phyloP scores from a whole-genome alignment of 192 early-diverging fungal genomes.

The Podila verticillata region DNA sequence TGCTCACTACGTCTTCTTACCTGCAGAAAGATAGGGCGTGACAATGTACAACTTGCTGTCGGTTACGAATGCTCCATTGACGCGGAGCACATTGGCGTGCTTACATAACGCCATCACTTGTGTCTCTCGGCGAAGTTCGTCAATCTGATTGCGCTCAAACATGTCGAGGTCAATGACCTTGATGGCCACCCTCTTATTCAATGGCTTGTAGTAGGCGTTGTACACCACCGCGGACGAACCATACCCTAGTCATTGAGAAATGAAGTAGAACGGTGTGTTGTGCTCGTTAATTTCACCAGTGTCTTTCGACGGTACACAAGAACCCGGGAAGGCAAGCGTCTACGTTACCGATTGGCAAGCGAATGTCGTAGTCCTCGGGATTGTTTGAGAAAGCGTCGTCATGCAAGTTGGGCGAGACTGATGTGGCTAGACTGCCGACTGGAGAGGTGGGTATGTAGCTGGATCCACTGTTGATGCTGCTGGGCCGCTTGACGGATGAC shows the following conservation, averaged over 20 bases:
- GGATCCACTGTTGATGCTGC: slow-evolving; percentile 22
- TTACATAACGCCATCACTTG: slow-evolving; percentile 87
- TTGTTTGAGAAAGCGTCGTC: slow-evolving; percentile 48
- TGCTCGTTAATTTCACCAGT: too few species aligned
- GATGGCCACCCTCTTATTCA: slow-evolving; percentile 75
- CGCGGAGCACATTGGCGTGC: slow-evolving; percentile 85
- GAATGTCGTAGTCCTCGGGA: slow-evolving; percentile 49
- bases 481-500: slow-evolving; percentile 28
- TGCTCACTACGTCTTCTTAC: slow-evolving; percentile 28
- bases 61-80: slow-evolving; percentile 86
- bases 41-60: slow-evolving; percentile 85
- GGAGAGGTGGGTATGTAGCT: slow-evolving; percentile 22
- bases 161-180: slow-evolving; percentile 92
- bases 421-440: slow-evolving; percentile 12
- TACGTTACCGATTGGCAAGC: slow-evolving; percentile 34
- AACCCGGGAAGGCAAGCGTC: background rate
- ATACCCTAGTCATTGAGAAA: slow-evolving; percentile 65
- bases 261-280: background rate
- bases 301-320: background rate
- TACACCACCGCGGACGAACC: slow-evolving; percentile 90
- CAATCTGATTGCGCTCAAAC: slow-evolving; percentile 93
- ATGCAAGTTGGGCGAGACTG: background rate
- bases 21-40: slow-evolving; percentile 81
- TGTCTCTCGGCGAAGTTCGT: slow-evolving; percentile 88
- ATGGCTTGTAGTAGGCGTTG: slow-evolving; percentile 78